These are phyloP conservation scores for Cystoisospora suis DNA, from an alignment of 169 alveolate genomes.

Conservation along the genomic window DNA sequence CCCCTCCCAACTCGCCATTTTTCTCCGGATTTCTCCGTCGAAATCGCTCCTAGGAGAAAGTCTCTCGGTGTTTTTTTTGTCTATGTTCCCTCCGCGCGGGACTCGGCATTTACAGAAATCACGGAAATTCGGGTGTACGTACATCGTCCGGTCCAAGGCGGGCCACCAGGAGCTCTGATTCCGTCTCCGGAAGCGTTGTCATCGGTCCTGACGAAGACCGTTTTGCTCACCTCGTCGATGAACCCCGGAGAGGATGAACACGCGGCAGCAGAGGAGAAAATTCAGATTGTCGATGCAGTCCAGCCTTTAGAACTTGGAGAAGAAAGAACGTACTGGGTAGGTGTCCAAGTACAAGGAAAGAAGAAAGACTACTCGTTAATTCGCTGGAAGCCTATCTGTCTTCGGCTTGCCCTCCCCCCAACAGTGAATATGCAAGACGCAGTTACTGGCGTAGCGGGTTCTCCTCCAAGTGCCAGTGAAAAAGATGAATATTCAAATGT, in stretches of 20 bases:
- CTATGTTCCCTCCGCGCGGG: constrained; percentile 46
- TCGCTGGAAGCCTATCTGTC: constrained; percentile 36
- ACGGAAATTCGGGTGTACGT: constrained; percentile 50
- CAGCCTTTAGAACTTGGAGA: constrained; percentile 48
- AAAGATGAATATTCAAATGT: neutral
- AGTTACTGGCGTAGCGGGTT: neutral
- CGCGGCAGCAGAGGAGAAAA: constrained; percentile 42
- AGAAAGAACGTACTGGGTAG: constrained; percentile 47
- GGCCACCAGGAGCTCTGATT: constrained; percentile 42
- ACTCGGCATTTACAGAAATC: constrained; percentile 34
- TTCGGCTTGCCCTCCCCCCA: constrained; percentile 4
- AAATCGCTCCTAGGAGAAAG: constrained; percentile 25
- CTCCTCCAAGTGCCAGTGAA: neutral
- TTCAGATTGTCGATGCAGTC: neutral
- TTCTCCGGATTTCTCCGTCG: constrained; percentile 31
- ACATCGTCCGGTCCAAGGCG: constrained; percentile 54
- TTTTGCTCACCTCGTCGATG: neutral
- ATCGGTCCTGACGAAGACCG: constrained; percentile 24
- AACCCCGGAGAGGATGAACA: neutral
- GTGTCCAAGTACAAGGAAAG: constrained; percentile 31
- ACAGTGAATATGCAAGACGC: neutral
- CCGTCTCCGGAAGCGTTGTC: constrained; percentile 35
- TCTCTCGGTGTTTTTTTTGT: constrained; percentile 36
- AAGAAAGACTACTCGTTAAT: constrained; percentile 24
- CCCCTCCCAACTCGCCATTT: constrained; percentile 16